phyloP scores from a whole-genome alignment of 257 asterid species.

The Jasminum sambac region DNA sequence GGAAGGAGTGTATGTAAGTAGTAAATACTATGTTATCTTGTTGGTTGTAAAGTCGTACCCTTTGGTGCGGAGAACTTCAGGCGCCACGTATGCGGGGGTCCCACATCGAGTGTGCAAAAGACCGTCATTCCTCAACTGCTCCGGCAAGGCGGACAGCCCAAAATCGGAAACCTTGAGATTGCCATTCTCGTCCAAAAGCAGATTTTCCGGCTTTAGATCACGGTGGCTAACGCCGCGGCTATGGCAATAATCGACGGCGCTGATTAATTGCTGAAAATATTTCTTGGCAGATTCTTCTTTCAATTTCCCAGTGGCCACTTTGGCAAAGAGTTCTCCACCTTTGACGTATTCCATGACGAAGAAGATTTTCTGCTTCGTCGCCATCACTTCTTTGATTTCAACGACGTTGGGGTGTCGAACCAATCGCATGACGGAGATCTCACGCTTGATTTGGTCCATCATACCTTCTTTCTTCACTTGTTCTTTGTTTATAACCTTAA shows the following conservation, averaged over 20 bases:
- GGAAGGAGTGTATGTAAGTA: too few relatives aligned
- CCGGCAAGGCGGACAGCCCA: slow-evolving; percentile 78
- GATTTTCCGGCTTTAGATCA: slow-evolving; percentile 76
- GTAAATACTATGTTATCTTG: too few relatives aligned
- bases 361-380: slow-evolving; percentile 71
- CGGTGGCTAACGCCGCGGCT: slow-evolving; percentile 85
- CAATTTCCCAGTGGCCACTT: slow-evolving; percentile 52
- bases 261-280: slow-evolving; percentile 74
- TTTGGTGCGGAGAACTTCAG: slow-evolving; percentile 65
- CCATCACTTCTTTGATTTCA: slow-evolving; percentile 75
- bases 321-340: slow-evolving; percentile 83
- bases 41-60: too few relatives aligned
- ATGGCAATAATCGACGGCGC: slow-evolving; percentile 81
- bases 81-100: slow-evolving; percentile 84
- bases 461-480: slow-evolving; percentile 52
- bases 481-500: slow-evolving; percentile 70
- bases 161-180: slow-evolving; percentile 74
- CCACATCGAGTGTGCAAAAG: slow-evolving; percentile 82
- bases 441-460: slow-evolving; percentile 70
- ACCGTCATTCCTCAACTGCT: slow-evolving; percentile 60
- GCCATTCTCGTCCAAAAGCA: slow-evolving; percentile 68
- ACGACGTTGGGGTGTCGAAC: slow-evolving; percentile 84
- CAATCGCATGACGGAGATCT: slow-evolving; percentile 68
- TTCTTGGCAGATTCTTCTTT: slow-evolving; percentile 55
- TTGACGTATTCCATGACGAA: slow-evolving; percentile 70